Conservation (phyloP, 129 eudicot species). For the Tagetes patula region DNA sequence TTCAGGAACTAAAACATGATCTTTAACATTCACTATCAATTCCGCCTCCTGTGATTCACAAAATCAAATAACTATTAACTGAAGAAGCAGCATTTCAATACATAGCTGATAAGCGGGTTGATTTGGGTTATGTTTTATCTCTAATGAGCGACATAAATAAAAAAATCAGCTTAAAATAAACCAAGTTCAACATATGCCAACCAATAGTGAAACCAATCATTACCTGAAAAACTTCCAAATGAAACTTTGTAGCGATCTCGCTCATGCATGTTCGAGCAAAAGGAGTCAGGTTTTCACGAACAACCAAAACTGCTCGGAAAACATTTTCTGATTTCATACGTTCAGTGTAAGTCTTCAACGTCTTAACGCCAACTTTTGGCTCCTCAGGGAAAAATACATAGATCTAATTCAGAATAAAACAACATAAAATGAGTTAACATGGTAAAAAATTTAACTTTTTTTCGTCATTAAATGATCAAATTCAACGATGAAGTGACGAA, state of each 20-base stretch:
- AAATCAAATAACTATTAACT: not conserved
- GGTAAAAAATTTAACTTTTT: not conserved
- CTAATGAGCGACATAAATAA: not conserved
- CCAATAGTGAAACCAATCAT: not conserved
- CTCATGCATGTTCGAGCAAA: constrained; percentile 68
- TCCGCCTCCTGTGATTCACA: constrained; percentile 61
- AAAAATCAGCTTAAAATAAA: not conserved
- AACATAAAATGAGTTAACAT: not conserved
- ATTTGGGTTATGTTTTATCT: not conserved
- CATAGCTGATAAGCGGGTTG: not conserved
- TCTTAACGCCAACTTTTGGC: constrained; percentile 81
- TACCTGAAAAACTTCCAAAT: constrained; percentile 89
- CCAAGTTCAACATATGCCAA: not conserved
- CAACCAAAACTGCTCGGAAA: constrained; percentile 69
- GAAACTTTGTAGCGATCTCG: constrained; percentile 66
- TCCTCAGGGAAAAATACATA: constrained; percentile 88
- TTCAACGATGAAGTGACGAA: not conserved
- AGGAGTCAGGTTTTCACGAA: constrained; percentile 68
- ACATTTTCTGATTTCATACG: constrained; percentile 85
- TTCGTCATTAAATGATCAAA: not conserved
- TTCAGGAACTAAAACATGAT: constrained; percentile 70
- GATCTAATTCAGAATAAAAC: constrained; percentile 41
- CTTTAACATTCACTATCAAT: constrained; percentile 68
- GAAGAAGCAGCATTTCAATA: not conserved
- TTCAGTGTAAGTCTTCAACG: constrained; percentile 64